These are phyloP conservation scores for Cutaneotrichosporon dermatis DNA, from an alignment of 1,284 basidiomycete genomes.

Conservation along the genomic window DNA sequence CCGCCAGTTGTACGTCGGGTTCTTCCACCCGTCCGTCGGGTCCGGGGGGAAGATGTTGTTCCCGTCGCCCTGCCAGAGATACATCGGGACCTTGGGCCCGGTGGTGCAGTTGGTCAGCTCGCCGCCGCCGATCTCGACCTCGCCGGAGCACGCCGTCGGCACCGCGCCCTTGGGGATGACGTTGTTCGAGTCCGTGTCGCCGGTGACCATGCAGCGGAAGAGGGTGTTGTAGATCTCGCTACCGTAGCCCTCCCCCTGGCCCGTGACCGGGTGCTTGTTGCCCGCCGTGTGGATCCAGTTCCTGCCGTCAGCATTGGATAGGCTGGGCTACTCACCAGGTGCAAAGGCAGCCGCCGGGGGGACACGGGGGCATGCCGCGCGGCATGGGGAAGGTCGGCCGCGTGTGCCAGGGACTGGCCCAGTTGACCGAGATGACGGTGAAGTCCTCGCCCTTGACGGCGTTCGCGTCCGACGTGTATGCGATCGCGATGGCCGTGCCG, in stretches of 20 bases:
- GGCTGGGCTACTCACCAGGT: conserved; percentile 57
- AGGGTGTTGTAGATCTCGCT: conserved; percentile 60
- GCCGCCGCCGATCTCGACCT: conserved; percentile 32
- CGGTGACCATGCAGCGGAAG: conserved; percentile 65
- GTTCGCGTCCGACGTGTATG: conserved; percentile 7
- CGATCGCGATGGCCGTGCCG: conserved; percentile 13
- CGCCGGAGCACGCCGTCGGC: conserved; percentile 33
- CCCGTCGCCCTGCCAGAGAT: conserved; percentile 9
- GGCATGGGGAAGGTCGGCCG: neutral
- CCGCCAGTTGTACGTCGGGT: conserved; percentile 6
- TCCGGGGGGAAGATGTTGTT: conserved; percentile 8
- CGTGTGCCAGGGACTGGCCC: conserved; percentile 39
- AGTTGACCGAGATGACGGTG: conserved; percentile 65
- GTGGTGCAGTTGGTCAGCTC: conserved; percentile 33
- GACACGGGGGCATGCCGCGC: conserved; percentile 61
- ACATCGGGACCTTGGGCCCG: conserved; percentile 25
- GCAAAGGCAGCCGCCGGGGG: conserved; percentile 62
- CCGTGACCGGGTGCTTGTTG: conserved; percentile 30
- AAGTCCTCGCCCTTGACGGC: conserved; percentile 61
- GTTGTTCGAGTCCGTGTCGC: conserved; percentile 25
- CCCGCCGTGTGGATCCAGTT: conserved; percentile 13
- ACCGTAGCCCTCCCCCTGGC: conserved; percentile 44
- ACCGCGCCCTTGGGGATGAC: conserved; percentile 41
- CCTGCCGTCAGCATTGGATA: conserved; percentile 43
- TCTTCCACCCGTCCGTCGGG: neutral